Base-by-base conservation (phyloP, 495 filamentous ascomycete genomes). In the Tuber indicum region DNA sequence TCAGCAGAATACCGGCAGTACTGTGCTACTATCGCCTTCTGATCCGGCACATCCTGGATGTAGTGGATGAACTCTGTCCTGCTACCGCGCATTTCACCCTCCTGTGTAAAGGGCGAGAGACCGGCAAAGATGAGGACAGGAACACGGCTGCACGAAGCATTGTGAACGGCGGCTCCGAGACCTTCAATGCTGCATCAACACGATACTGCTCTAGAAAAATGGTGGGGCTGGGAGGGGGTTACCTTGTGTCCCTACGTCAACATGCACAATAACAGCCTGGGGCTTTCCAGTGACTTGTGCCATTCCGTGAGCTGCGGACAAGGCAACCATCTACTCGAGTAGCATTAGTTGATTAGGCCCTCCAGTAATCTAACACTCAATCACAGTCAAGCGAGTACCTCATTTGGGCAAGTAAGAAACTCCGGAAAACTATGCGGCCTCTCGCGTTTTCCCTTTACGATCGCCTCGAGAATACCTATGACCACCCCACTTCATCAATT, bases 21-120 rank as follows among this genome's bases (percentile, higher is more conserved):
- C 85, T 98, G 95, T 3, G 88, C 88, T 19, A 98, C 87, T 77
- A 98, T 97, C 84, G 92, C 91, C 83, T 93, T 94, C 85, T 98
- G 95, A 78, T 98, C 94, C 1, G 94, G 95, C 10, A 98, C 93
- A 85, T 98, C 93, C 82, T 98, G 95, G 62, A 97, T 94, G 93
- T 95, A 98, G 82, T 98, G 95, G 82, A 97, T 98, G 83, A 95
- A 98, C 85, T 98, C 95, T 0, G 94, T 97, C 66, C 95, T 88
- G 6, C 90, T 93, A 3, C 95, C 95, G 36, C 93, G 88, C 87
- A 94, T 89, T 85, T 98, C 95, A 7, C 95, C 95, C 79, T 98
- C 94, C 49, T 93, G 89, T 3, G 95, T 98, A 81, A 92, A 96
- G 0, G 95, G 95, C 1, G 91, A 93, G 44, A 98, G 86, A 17